Evolutionary conservation across 257 asterid species (phyloP).

Genomic region (Rauvolfia tetraphylla): DNA sequence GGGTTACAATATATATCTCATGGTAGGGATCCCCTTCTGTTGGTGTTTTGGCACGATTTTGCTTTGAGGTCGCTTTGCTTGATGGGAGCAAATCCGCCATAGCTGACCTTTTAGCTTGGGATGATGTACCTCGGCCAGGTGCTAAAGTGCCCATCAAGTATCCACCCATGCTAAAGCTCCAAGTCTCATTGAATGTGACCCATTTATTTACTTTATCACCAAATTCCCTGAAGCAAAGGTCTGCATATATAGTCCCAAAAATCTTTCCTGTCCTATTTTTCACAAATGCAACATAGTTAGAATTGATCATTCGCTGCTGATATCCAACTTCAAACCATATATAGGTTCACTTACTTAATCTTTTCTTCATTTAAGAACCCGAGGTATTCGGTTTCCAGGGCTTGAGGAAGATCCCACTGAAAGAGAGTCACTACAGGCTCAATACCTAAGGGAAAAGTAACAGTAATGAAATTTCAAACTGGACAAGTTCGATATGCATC

Average conservation of each 20-base stretch:
- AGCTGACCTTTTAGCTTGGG: neutral
- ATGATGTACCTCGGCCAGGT: neutral
- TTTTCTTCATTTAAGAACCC: neutral
- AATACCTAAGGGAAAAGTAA: neutral
- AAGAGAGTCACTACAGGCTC: slow-evolving; percentile 9
- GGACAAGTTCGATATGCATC: too few relatives aligned
- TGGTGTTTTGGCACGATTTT: neutral
- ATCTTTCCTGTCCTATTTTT: neutral
- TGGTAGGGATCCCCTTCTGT: neutral
- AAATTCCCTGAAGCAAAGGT: slow-evolving; percentile 4
- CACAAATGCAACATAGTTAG: too few relatives aligned
- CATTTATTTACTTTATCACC: neutral
- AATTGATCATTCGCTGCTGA: too few relatives aligned
- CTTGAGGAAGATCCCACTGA: slow-evolving; percentile 13
- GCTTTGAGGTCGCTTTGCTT: neutral
- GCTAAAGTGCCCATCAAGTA: neutral
- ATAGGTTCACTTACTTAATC: neutral
- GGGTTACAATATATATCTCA: too few relatives aligned
- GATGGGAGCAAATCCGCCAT: neutral
- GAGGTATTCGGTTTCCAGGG: slow-evolving; percentile 1
- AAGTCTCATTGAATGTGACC: slow-evolving; percentile 8
- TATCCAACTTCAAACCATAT: neutral
- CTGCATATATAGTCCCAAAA: neutral
- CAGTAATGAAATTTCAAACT: too few relatives aligned
- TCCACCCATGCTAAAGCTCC: slow-evolving; percentile 2